Evolutionary conservation across 176 grass and related monocot genomes (phyloP).

Genomic region (Oryza glaberrima): DNA sequence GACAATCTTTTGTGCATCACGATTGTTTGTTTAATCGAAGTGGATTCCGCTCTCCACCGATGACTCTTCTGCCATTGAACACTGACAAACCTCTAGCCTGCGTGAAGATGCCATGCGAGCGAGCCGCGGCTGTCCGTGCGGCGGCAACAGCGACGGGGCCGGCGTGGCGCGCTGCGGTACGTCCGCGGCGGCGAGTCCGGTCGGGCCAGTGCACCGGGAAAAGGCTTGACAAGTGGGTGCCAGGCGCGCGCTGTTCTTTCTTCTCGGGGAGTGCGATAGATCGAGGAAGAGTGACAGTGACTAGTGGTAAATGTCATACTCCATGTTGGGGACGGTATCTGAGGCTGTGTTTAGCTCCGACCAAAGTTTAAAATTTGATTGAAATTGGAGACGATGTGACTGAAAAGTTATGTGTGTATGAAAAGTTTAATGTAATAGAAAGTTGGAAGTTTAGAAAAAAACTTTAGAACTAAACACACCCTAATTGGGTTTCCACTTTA

Average conservation of each 20-base stretch:
- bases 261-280: background rate
- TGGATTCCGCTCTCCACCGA: background rate
- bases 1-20: background rate
- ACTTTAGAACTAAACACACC: too few relatives aligned
- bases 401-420: too few relatives aligned
- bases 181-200: background rate
- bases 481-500: conserved; percentile 12
- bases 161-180: conserved; percentile 13
- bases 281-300: background rate
- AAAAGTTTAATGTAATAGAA: too few relatives aligned
- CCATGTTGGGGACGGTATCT: conserved; percentile 15
- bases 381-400: too few relatives aligned
- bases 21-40: conserved; percentile 21
- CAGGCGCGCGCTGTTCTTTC: background rate
- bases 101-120: too few relatives aligned
- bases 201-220: background rate
- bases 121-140: background rate
- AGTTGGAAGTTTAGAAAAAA: too few relatives aligned
- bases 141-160: conserved; percentile 29
- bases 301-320: background rate
- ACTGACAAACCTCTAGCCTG: background rate
- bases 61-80: background rate
- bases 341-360: too few relatives aligned
- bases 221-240: conserved; percentile 21
- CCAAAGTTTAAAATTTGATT: too few relatives aligned